phyloP scores from a whole-genome alignment of 768 basidiomycete genomes.

The Tricholoma flavovirens region DNA sequence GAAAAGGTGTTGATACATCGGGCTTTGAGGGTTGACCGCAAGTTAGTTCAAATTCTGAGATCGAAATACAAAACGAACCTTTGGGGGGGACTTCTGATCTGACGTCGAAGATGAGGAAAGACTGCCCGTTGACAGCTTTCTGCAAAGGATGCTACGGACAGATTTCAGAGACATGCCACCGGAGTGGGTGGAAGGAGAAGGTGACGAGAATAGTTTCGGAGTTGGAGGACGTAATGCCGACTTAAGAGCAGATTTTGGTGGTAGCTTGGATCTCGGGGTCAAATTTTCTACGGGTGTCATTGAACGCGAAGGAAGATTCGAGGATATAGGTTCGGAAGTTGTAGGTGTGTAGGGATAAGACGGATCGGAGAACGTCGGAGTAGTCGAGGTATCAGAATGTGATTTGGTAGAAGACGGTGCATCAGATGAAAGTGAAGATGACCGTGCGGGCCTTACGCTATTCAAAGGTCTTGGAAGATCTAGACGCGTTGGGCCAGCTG shows the following conservation, averaged over 20 bases:
- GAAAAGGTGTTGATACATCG: constrained; percentile 4
- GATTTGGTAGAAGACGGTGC: neutral
- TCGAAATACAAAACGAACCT: constrained; percentile 9
- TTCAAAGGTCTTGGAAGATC: constrained; percentile 6
- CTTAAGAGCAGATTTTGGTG: constrained; percentile 30
- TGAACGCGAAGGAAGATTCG: constrained; percentile 6
- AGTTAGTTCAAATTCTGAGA: neutral
- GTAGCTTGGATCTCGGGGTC: constrained; percentile 27
- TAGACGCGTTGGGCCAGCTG: constrained; percentile 6
- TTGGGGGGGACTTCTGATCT: constrained; percentile 14
- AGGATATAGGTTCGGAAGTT: neutral
- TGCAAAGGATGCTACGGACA: constrained; percentile 26
- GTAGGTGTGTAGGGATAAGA: neutral
- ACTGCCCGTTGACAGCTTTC: constrained; percentile 21
- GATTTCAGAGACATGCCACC: constrained; percentile 22
- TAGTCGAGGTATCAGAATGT: neutral
- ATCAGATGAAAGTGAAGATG: constrained; percentile 12
- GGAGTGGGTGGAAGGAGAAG: constrained; percentile 4
- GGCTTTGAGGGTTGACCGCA: neutral
- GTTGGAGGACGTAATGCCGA: constrained; percentile 34
- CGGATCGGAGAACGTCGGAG: neutral
- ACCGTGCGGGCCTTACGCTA: constrained; percentile 6
- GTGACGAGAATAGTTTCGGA: constrained; percentile 18
- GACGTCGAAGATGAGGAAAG: constrained; percentile 11
- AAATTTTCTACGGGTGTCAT: constrained; percentile 16